Evolutionary conservation across 208 protist genomes (phyloP), one percentile per base, ranked within the genome.

Genomic region (Crithidia mellificae): DNA sequence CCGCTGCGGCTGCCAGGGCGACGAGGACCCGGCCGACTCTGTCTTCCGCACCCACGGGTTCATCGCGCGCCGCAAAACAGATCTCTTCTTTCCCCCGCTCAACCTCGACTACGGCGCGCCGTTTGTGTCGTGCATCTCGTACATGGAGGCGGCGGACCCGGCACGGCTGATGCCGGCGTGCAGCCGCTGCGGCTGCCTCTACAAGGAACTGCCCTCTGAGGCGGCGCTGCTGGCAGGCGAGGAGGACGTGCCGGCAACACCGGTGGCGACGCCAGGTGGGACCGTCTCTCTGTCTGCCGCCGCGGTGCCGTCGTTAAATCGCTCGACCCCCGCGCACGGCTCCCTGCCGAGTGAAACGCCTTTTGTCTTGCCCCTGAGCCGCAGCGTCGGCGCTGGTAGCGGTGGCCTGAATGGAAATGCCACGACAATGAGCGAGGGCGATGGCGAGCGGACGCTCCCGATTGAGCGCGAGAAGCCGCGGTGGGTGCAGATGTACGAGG

Each of bases 81-180:
- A 93, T 55, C 63, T 95, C 22, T 68, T 84, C 34, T 95, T 95
- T 51, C 85, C 90, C 9, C 51, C 67, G 41, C 76, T 95, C 25
- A 81, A 93, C 64, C 66, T 95, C 24, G 90, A 95, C 80, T 95
- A 88, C 79, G 90, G 90, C 19, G 84, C 85, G 6, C 87, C 87
- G 20, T 72, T 83, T 29, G 77, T 81, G 27, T 93, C 90, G n/a
- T 78, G 59, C 14, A 68, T 85, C 15, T 67, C 70, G 3, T 95
- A 87, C 72, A 75, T 95, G 76, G 90, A 95, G 59, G 87, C 90
- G 15, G 90, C 90, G 17, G 80, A 90, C 49, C 90, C 90, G 29
- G 68, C 57, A 11, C 68, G 78, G 56, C 74, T 95, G 55, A 77
- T 80, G 63, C 85, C 90, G 19, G 78, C 77, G 9, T 95, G 90